Base-by-base conservation (phyloP, 75 land plant genomes). In the Sequoiadendron giganteum region DNA sequence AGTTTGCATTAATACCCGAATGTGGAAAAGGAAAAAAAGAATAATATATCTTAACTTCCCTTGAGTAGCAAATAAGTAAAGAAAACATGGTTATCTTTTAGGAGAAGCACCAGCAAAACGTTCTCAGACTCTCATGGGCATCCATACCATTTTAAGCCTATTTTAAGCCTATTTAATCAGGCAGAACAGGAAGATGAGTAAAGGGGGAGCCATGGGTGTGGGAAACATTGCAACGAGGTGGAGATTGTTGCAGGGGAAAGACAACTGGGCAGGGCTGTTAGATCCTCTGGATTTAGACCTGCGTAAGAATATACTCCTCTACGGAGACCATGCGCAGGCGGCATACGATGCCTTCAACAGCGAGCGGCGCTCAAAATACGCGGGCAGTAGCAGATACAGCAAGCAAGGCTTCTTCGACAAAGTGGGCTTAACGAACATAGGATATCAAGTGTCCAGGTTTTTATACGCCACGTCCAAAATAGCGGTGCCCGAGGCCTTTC, bases 261-360 rank as follows among this genome's bases (percentile, higher is more conserved):
- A 86, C 36, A 79, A 91, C 49, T 91, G 92, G 92, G 48, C 77
- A 16, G 88, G 83, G 1, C 45, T 91, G 55, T 55, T 91, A 3
- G 86, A 91, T 11, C 92, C 92, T 19, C 86, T 91, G 0, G 92
- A 91, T 55, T 47, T 88, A 25, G 92, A 84, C 16, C 88, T 91
- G 68, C 54, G 92, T 14, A 77, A 45, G 36, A 84, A 58, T 28
- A 83, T 91, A 54, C 76, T 91, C 45, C 54, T 73, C 54, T 91
- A 91, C 48, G 90, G 92, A 52, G 90, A 89, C 78, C 86, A 89
- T 32, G 86, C 56, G 0, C 86, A 89, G 72, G 80, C 85, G n/a
- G 77, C 88, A 1, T 91, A 91, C 40, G 92, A 91, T 84, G 83
- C 90, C 25, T 89, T 91, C 83, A 90, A 85, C 56, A 82, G 79